Evolutionary conservation across 306 rosid species (phyloP).

Genomic region (Pterocarpus macrocarpus): DNA sequence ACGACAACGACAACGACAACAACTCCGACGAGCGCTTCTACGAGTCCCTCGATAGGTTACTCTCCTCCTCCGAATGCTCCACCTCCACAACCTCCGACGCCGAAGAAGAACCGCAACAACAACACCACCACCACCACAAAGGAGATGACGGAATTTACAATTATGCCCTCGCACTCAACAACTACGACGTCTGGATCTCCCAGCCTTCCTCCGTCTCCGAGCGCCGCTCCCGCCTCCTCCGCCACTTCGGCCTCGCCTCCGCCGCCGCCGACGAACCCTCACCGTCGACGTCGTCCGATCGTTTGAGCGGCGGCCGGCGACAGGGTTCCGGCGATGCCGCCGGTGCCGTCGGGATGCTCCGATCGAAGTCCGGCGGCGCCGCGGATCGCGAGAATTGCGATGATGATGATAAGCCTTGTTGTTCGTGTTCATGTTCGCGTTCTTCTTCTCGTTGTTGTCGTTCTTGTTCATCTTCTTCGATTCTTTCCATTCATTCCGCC

Average conservation of each 20-base stretch:
- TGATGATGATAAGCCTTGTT: slow-evolving; percentile 24
- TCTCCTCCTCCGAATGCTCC: slow-evolving; percentile 85
- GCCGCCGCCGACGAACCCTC: slow-evolving; percentile 35
- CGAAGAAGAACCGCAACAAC: slow-evolving; percentile 18
- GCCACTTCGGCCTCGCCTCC: slow-evolving; percentile 74
- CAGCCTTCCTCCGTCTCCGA: slow-evolving; percentile 90
- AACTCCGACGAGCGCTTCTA: slow-evolving; percentile 76
- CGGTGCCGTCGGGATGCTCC: slow-evolving; percentile 41
- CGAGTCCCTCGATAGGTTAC: slow-evolving; percentile 92
- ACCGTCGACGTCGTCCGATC: slow-evolving; percentile 63
- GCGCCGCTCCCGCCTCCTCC: slow-evolving; percentile 82
- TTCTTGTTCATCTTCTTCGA: slow-evolving; percentile 35
- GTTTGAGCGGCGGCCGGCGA: slow-evolving; percentile 28
- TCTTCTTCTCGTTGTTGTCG: slow-evolving; percentile 39
- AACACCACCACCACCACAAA: background rate
- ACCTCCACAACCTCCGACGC: slow-evolving; percentile 81
- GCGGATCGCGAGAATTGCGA: slow-evolving; percentile 46
- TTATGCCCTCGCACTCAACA: slow-evolving; percentile 54
- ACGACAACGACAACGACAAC: slow-evolving; percentile 50
- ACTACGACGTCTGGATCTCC: slow-evolving; percentile 94
- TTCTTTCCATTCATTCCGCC: slow-evolving; percentile 45
- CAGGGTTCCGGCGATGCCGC: slow-evolving; percentile 32
- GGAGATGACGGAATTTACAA: background rate
- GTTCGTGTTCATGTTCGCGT: background rate
- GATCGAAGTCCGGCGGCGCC: slow-evolving; percentile 72